Percentiles rank a stretch among this genome's conserved stretches.
These are phyloP conservation scores for Eucalyptus victrix DNA, from an alignment of 345 rosid genomes.

Conservation along the genomic window DNA sequence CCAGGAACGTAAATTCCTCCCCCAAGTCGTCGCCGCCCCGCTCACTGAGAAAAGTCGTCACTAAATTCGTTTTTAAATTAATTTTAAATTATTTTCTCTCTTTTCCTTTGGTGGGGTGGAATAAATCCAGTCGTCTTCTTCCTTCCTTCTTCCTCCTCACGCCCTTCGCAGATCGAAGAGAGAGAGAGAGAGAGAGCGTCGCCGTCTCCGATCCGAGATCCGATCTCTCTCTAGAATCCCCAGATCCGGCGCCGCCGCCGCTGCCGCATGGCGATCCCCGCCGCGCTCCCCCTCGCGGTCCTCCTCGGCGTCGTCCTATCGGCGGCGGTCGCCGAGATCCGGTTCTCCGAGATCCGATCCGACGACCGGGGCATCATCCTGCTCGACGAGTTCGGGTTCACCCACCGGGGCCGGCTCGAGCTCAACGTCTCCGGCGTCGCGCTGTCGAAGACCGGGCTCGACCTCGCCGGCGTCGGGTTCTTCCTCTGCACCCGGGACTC, in stretches of 20 bases:
- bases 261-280: neutral
- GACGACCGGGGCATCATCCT: conserved; percentile 63
- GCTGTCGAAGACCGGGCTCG: conserved; percentile 55
- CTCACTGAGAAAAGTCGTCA: neutral
- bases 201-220: neutral
- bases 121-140: neutral
- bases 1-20: neutral
- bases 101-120: neutral
- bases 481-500: conserved; percentile 87
- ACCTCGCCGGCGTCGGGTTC: conserved; percentile 69
- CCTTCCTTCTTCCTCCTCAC: neutral
- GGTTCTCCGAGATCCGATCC: conserved; percentile 58
- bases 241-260: neutral
- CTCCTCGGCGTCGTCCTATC: neutral
- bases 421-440: conserved; percentile 48
- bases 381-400: conserved; percentile 84
- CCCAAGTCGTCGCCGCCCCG: neutral
- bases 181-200: neutral
- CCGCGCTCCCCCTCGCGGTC: neutral
- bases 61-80: neutral
- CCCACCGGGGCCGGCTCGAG: conserved; percentile 75
- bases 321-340: conserved; percentile 44
- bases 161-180: neutral
- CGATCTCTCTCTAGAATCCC: neutral
- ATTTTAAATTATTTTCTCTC: neutral